Evolutionary conservation across 805 yeast genomes (phyloP).

Genomic region (Pichia phayaonensis): DNA sequence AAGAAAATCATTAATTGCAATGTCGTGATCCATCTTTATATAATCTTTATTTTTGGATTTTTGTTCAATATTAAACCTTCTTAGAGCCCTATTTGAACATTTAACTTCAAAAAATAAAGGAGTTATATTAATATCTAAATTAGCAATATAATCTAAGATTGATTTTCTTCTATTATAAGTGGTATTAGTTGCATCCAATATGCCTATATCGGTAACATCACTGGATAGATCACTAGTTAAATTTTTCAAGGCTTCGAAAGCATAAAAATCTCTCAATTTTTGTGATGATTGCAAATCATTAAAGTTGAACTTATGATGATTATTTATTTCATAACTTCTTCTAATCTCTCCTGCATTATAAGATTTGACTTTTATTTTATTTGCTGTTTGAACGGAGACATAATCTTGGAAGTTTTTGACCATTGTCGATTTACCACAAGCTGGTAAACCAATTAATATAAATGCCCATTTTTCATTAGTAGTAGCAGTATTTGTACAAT

Average conservation of each 20-base stretch:
- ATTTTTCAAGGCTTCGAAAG: conserved; percentile 82
- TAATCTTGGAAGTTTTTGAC: conserved; percentile 23
- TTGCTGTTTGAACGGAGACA: conserved; percentile 11
- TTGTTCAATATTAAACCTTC: conserved; percentile 55
- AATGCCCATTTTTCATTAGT: conserved; percentile 23
- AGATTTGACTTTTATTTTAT: conserved; percentile 22
- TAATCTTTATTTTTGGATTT: conserved; percentile 61
- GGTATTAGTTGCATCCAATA: conserved; percentile 66
- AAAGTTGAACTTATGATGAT: conserved; percentile 20
- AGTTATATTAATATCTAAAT: conserved; percentile 35
- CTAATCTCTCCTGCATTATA: conserved; percentile 50
- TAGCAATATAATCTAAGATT: conserved; percentile 46
- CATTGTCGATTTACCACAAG: conserved; percentile 74
- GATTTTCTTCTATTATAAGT: conserved; percentile 51
- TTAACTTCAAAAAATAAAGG: conserved; percentile 54
- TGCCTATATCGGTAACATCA: conserved; percentile 85
- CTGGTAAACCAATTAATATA: conserved; percentile 75
- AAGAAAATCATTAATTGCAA: conserved; percentile 53
- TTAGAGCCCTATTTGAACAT: conserved; percentile 43
- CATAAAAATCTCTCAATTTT: conserved; percentile 80
- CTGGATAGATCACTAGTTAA: conserved; percentile 63
- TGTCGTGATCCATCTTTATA: conserved; percentile 39
- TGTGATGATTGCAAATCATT: conserved; percentile 36
- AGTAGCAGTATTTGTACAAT: not conserved
- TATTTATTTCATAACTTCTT: conserved; percentile 28